A percentile compares a stretch with the other conserved stretches of the same genome.
Evolutionary conservation across 345 rosid genomes (phyloP).

Genomic region (sweet orange (Citrus sinensis)): DVS_A1.0 CM039169.1:28545501-28546000

Average conservation of each 20-base stretch:
- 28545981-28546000: constrained; percentile 70
- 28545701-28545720: not conserved
- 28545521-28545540: constrained; percentile 60
- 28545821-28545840: constrained; percentile 87
- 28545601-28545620: not conserved
- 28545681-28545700: not conserved
- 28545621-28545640: not conserved
- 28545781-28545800: constrained; percentile 47
- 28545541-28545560: not conserved
- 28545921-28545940: constrained; percentile 67
- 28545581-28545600: not conserved
- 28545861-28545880: constrained; percentile 73
- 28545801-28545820: constrained; percentile 92
- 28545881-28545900: constrained; percentile 61
- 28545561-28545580: not conserved
- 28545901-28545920: constrained; percentile 75
- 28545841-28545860: constrained; percentile 79
- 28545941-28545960: constrained; percentile 78
- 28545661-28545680: not conserved
- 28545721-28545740: not conserved
- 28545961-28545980: constrained; percentile 95
- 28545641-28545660: not conserved
- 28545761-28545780: not conserved
- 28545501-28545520: constrained; percentile 51
- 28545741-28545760: not conserved